A percentile compares a stretch with the other conserved stretches of the same genome.
Conservation (phyloP, 2,329 filamentous ascomycete species). For the Penicillium occitanis region DNA sequence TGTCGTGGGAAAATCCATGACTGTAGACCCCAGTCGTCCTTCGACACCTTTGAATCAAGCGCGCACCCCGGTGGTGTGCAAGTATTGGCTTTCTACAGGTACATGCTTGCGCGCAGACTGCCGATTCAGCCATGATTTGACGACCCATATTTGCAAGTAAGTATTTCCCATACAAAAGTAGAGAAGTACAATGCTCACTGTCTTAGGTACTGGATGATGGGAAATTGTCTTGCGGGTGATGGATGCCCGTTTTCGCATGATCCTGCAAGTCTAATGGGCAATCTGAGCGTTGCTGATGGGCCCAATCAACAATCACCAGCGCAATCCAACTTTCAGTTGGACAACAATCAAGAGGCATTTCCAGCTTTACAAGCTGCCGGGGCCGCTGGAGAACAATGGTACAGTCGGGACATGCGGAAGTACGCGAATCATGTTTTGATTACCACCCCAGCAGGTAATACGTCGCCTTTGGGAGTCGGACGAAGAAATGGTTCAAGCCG, state of each 20-base stretch:
- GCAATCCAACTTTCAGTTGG: slow-evolving; percentile 70
- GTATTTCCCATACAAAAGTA: slow-evolving; percentile 32
- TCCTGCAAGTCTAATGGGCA: slow-evolving; percentile 79
- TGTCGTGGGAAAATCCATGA: slow-evolving; percentile 87
- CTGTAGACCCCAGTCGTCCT: slow-evolving; percentile 68
- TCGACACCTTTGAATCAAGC: slow-evolving; percentile 68
- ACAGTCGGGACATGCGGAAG: slow-evolving; percentile 48
- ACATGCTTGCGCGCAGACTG: slow-evolving; percentile 94
- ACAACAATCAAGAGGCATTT: slow-evolving; percentile 76
- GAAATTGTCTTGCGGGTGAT: slow-evolving; percentile 89
- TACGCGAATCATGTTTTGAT: slow-evolving; percentile 46
- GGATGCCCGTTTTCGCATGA: slow-evolving; percentile 98
- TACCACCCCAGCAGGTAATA: slow-evolving; percentile 48
- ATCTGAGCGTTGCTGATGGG: slow-evolving; percentile 67
- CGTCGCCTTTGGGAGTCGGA: slow-evolving; percentile 32
- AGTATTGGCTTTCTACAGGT: slow-evolving; percentile 95
- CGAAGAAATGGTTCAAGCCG: slow-evolving; percentile 53
- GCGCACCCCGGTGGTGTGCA: slow-evolving; percentile 88
- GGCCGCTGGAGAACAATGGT: slow-evolving; percentile 60
- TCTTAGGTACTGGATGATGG: slow-evolving; percentile 80
- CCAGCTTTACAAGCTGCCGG: slow-evolving; percentile 67
- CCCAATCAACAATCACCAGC: slow-evolving; percentile 54
- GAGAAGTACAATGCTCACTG: background rate
- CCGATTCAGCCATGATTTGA: slow-evolving; percentile 93
- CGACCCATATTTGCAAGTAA: slow-evolving; percentile 96